Evolutionary conservation across 768 basidiomycete species (phyloP).

Genomic region (Rhodotorula paludigena): DNA sequence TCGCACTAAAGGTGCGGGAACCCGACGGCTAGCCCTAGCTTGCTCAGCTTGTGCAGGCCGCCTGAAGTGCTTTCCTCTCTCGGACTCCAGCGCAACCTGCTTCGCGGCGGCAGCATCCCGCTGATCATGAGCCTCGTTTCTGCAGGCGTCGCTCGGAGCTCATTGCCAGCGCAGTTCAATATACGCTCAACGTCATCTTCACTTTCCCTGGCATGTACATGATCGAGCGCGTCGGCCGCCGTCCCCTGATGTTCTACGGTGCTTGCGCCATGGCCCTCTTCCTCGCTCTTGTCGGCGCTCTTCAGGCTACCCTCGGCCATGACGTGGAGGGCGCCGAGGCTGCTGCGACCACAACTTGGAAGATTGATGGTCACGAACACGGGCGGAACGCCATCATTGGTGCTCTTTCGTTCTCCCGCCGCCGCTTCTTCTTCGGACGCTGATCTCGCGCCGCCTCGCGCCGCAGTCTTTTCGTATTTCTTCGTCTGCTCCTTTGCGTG

Average conservation of each 20-base stretch:
- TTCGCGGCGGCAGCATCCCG: slow-evolving; percentile 40
- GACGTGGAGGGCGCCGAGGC: neutral
- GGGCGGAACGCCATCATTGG: slow-evolving; percentile 69
- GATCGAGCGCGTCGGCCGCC: slow-evolving; percentile 72
- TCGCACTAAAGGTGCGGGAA: too few species aligned
- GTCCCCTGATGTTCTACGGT: neutral
- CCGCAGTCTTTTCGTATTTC: slow-evolving; percentile 59
- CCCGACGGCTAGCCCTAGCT: too few species aligned
- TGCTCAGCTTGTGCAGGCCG: too few species aligned
- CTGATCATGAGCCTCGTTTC: slow-evolving; percentile 72
- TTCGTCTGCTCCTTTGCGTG: slow-evolving; percentile 64
- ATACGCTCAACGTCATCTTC: slow-evolving; percentile 40
- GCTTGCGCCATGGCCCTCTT: slow-evolving; percentile 59
- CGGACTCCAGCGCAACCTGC: too few species aligned
- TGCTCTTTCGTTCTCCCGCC: neutral
- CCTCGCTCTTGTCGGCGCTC: slow-evolving; percentile 68
- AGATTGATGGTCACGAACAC: slow-evolving; percentile 56
- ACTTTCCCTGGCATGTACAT: slow-evolving; percentile 53
- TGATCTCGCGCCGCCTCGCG: too few species aligned
- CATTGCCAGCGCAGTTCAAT: slow-evolving; percentile 67
- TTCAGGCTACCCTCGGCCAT: neutral
- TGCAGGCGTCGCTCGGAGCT: slow-evolving; percentile 68
- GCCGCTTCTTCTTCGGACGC: neutral
- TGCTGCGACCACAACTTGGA: slow-evolving; percentile 49
- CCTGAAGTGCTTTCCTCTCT: too few species aligned